phyloP scores from a whole-genome alignment of 176 grass and related monocot genomes.

The Poa pratensis region DNA sequence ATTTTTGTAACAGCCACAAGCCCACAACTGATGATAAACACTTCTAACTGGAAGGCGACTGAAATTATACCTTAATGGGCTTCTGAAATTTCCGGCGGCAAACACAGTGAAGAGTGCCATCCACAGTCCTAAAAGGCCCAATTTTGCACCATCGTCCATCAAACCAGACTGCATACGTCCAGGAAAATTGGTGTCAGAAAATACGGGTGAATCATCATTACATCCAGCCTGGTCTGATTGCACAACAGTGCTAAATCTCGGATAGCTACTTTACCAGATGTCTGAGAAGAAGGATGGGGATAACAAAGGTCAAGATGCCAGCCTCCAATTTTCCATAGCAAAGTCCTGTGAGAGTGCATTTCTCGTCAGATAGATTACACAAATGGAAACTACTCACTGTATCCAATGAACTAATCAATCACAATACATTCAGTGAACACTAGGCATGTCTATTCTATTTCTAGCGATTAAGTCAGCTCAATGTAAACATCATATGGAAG shows the following conservation, averaged over 20 bases:
- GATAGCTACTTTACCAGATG: slow-evolving; percentile 64
- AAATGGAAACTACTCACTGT: not conserved
- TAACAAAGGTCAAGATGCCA: slow-evolving; percentile 86
- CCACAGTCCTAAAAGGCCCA: slow-evolving; percentile 68
- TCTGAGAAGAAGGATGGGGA: slow-evolving; percentile 85
- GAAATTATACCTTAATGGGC: slow-evolving; percentile 70
- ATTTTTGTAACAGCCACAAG: too few relatives aligned
- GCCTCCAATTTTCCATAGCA: slow-evolving; percentile 95
- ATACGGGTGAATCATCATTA: too few relatives aligned
- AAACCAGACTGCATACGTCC: slow-evolving; percentile 68
- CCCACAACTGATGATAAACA: not conserved
- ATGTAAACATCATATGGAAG: too few relatives aligned
- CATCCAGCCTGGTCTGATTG: too few relatives aligned
- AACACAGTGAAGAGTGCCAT: slow-evolving; percentile 79
- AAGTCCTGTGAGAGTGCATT: slow-evolving; percentile 56
- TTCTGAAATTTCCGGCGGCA: slow-evolving; percentile 87
- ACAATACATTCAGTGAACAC: not conserved
- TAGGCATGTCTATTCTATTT: too few relatives aligned
- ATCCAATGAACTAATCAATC: not conserved
- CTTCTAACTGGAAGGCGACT: not conserved
- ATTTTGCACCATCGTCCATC: slow-evolving; percentile 71
- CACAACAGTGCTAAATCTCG: not conserved
- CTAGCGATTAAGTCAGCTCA: too few relatives aligned
- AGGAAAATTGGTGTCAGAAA: too few relatives aligned
- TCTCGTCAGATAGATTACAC: not conserved